Conservation (phyloP, 257 asterid species). For the Penstemon eatonii region DNA sequence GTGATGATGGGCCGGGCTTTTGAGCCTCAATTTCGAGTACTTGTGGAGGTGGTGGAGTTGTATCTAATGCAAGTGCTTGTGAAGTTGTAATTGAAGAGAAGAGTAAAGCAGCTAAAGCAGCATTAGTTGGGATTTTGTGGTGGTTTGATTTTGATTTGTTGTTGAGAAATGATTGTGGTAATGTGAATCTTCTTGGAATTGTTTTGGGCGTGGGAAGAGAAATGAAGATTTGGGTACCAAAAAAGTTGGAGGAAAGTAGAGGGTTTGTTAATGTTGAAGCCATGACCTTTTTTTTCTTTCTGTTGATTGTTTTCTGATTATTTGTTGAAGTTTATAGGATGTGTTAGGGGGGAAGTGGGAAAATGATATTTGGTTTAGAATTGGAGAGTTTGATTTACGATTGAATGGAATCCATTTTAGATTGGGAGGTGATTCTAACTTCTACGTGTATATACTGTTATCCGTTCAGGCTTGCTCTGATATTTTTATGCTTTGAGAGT, state of each 20-base stretch:
- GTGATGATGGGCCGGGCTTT: slow-evolving; percentile 53
- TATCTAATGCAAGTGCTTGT: slow-evolving; percentile 70
- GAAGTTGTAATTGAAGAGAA: slow-evolving; percentile 65
- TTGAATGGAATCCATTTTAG: slow-evolving; percentile 41
- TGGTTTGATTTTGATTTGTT: slow-evolving; percentile 26
- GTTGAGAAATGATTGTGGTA: slow-evolving; percentile 50
- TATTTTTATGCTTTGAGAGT: slow-evolving; percentile 12
- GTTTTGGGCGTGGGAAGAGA: slow-evolving; percentile 78
- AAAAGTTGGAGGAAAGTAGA: slow-evolving; percentile 56
- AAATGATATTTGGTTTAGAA: not conserved
- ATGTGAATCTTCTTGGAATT: slow-evolving; percentile 43
- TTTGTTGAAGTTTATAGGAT: slow-evolving; percentile 14
- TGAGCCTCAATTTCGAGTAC: slow-evolving; percentile 65
- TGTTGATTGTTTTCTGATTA: slow-evolving; percentile 3
- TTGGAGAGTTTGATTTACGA: slow-evolving; percentile 25
- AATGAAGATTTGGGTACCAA: slow-evolving; percentile 56
- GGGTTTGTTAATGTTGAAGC: slow-evolving; percentile 52
- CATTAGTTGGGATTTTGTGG: slow-evolving; percentile 42
- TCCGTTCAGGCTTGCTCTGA: slow-evolving; percentile 40
- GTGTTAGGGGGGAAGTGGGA: not conserved
- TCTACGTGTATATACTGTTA: slow-evolving; percentile 48
- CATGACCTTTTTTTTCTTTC: slow-evolving; percentile 31
- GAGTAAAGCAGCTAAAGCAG: slow-evolving; percentile 74
- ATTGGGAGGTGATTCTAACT: slow-evolving; percentile 34
- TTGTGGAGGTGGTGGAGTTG: slow-evolving; percentile 47